Evolutionary conservation across 148 eudicot genomes (phyloP).

Genomic region (Cornus controversa): DNA sequence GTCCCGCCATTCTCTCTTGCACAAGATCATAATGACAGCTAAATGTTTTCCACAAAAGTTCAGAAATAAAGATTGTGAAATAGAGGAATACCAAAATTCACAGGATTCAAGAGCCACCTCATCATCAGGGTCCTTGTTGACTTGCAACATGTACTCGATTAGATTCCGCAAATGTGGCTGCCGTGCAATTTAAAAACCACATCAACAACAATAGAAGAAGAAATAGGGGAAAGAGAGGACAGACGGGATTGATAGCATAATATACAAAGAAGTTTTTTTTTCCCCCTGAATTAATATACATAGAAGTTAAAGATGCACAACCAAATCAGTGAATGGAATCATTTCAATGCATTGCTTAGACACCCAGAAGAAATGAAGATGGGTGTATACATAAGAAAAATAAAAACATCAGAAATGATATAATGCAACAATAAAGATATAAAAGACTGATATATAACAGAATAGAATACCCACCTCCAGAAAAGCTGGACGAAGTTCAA

Average conservation of each 20-base stretch:
- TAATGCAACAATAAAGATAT: background rate
- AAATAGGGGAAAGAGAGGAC: background rate
- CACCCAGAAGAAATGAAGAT: background rate
- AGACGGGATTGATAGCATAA: background rate
- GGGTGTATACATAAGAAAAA: background rate
- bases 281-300: too few relatives aligned
- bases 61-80: background rate
- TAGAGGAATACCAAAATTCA: constrained; percentile 78
- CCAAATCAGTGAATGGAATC: background rate
- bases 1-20: background rate
- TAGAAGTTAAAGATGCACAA: too few relatives aligned
- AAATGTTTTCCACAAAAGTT: background rate
- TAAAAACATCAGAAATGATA: background rate
- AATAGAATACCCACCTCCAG: constrained; percentile 63
- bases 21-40: background rate
- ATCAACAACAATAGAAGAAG: constrained; percentile 2
- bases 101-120: constrained; percentile 99
- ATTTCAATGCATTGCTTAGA: background rate
- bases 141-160: constrained; percentile 86
- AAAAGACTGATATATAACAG: background rate
- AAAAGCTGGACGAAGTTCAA: constrained; percentile 84
- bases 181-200: constrained; percentile 9
- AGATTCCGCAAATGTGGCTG: constrained; percentile 91
- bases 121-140: constrained; percentile 85
- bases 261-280: too few relatives aligned